Base-by-base conservation (phyloP, 164 flowering plant species). In the Berberis vulgaris region DNA sequence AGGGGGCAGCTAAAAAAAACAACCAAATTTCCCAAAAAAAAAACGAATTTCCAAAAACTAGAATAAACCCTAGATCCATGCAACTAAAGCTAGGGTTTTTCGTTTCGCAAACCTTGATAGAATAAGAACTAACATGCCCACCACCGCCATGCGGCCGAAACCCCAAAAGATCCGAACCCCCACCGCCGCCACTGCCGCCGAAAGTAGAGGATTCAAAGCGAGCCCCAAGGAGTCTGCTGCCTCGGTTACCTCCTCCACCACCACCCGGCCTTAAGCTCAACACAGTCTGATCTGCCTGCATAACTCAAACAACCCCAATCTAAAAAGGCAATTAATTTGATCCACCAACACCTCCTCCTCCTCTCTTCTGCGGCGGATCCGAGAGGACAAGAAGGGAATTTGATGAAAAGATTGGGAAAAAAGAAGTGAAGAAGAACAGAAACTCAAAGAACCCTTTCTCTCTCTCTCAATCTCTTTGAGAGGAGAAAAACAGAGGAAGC, bases 241-340 rank as follows among this genome's bases (percentile, higher is more conserved):
- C 84, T 62, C 87, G 80, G 58, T 67, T 73, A 41, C 82, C 87
- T 58, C 82, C 87, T 58, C 96, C 97, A 73, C 94, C 91, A 76
- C 96, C 94, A 76, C 96, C 94, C 71, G 98, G 98, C 73, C 98
- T 82, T 79, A 91, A 87, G 78, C 92, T 91, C 75, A 91, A 46
- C 59, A 80, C 86, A 71, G 96, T 78, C 79, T 83, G 96, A 84
- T 91, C 97, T 83, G 89, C 86, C 80, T 86, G 90, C 98, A 91
- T 91, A 83, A 74, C 89, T 83, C 81, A 63, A 11, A 55, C 60
- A 49, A 47, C 26, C 61, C 53, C 67, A 44, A 57, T 54, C 54
- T 59, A 46, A 5, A 46, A 46, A 8, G 49, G 49, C 0, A 46
- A 46, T 5, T 5, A 46, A 46, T 5, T 46, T 46, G 6, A 5